Evolutionary conservation across 441 rosid species (phyloP), one percentile per base, ranked within the genome.

Genomic region (Lepidium campestre): DNA sequence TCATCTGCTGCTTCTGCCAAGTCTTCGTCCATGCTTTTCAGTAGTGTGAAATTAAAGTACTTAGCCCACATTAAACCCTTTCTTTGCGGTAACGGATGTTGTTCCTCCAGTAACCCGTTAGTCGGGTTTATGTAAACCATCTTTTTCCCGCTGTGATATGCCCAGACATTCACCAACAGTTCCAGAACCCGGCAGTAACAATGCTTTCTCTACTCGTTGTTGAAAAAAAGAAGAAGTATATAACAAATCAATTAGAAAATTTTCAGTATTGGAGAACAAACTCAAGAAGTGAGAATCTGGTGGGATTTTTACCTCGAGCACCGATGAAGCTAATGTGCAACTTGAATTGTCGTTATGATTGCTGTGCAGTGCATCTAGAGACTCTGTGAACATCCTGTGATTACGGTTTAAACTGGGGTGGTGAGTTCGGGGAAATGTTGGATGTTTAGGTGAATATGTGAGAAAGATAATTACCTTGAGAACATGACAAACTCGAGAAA

Each of bases 1-100:
- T 95, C 99, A 53, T 95, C 98, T 31, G 97, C 92, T 63, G 98
- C 96, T 86, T 95, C 99, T 3, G 98, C 99, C 10, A 95, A 81
- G 74, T 90, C 99, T 80, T 95, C 99, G 56, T 95, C 99, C 93
- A 95, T 95, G 59, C 81, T 85, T 85, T 90, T 95, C 56, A 95
- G 75, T 63, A 95, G 70, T 34, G 89, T 81, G 54, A 81, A 74
- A 64, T 87, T 80, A 56, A 95, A 92, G 80, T 91, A 95, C 68
- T 86, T 95, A 0, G 80, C 84, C 98, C 98, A 92, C 69, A 85
- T 80, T 14, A 75, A 75, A 52, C 82, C 96, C 57, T 77, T 87
- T 23, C 97, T 83, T 35, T 75, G 80, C 13, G 73, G 81, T 13
- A 88, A 14, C 0, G 82, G 89, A 75, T 95, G 99, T 65, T 95